These are phyloP conservation scores for Aspergillus cavernicola DNA, from an alignment of 495 filamentous ascomycete genomes.

Conservation along the genomic window DNA sequence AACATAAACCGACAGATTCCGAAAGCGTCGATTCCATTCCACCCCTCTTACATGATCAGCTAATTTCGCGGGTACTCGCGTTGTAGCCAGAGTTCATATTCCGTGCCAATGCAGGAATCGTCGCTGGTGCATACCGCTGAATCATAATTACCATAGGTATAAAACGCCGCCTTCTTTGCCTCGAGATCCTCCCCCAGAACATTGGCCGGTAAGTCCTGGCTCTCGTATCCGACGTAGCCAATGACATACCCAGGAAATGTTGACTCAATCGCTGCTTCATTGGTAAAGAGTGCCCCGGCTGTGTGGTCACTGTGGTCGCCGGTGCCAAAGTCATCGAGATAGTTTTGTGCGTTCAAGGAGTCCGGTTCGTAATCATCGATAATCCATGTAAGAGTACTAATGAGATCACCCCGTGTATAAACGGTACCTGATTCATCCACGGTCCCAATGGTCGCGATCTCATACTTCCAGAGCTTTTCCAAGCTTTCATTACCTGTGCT, in stretches of 20 bases:
- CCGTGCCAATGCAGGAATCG: not conserved
- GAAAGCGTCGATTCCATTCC: no score
- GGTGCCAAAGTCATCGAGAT: conserved; percentile 4
- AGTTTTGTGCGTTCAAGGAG: conserved; percentile 9
- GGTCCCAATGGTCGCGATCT: conserved; percentile 6
- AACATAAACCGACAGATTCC: no score
- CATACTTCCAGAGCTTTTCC: conserved; percentile 11
- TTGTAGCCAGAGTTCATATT: conserved; percentile 3
- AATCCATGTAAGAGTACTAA: not conserved
- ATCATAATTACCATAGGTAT: conserved; percentile 5
- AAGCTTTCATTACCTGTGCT: conserved; percentile 11
- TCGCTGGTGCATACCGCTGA: not conserved
- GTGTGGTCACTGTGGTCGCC: conserved; percentile 21
- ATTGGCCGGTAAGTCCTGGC: conserved; percentile 3
- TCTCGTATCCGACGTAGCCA: conserved; percentile 13
- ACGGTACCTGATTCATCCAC: conserved; percentile 7
- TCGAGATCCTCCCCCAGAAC: not conserved
- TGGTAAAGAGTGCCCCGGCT: conserved; percentile 9
- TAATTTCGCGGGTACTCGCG: conserved; percentile 1
- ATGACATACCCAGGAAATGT: not conserved
- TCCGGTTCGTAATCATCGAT: conserved; percentile 12
- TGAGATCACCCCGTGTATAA: conserved; percentile 10
- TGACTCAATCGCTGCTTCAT: no score
- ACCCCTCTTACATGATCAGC: no score
- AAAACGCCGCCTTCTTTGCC: conserved; percentile 1